Evolutionary conservation across 192 early-diverging fungal genomes (phyloP).

Genomic region (Obelidium mucronatum): DNA sequence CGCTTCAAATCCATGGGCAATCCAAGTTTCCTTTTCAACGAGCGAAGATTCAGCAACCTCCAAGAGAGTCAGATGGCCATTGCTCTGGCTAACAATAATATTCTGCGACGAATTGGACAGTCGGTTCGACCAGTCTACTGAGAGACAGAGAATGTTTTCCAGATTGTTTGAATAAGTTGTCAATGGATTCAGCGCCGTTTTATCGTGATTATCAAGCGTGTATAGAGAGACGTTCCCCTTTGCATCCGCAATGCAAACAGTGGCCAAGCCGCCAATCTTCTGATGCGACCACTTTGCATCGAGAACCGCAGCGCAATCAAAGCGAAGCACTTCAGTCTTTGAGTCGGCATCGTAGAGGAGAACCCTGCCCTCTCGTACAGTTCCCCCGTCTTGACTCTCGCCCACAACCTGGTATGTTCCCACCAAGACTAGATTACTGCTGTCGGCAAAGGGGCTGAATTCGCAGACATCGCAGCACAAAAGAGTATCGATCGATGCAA

Average conservation of each 20-base stretch:
- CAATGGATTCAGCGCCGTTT: not conserved
- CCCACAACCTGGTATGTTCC: constrained; percentile 61
- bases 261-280: not conserved
- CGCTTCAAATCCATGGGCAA: constrained; percentile 89
- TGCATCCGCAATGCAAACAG: constrained; percentile 42
- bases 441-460: constrained; percentile 50
- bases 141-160: constrained; percentile 75
- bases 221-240: constrained; percentile 38
- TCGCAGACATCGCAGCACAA: constrained; percentile 62
- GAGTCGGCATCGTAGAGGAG: constrained; percentile 61
- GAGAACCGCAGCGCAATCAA: constrained; percentile 49
- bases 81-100: constrained; percentile 78
- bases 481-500: constrained; percentile 63
- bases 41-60: constrained; percentile 7
- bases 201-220: not conserved
- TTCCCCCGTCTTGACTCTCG: constrained; percentile 37
- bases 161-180: constrained; percentile 39
- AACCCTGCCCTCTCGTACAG: constrained; percentile 69
- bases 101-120: not conserved
- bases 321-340: not conserved
- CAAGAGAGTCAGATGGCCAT: constrained; percentile 72
- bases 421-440: constrained; percentile 43
- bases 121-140: constrained; percentile 89
- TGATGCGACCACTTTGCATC: constrained; percentile 56
- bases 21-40: constrained; percentile 66